A percentile compares a stretch with the other conserved stretches of the same genome.
phyloP scores from a whole-genome alignment of 2,329 filamentous ascomycete species.

The Colletotrichum endophyticum region DNA sequence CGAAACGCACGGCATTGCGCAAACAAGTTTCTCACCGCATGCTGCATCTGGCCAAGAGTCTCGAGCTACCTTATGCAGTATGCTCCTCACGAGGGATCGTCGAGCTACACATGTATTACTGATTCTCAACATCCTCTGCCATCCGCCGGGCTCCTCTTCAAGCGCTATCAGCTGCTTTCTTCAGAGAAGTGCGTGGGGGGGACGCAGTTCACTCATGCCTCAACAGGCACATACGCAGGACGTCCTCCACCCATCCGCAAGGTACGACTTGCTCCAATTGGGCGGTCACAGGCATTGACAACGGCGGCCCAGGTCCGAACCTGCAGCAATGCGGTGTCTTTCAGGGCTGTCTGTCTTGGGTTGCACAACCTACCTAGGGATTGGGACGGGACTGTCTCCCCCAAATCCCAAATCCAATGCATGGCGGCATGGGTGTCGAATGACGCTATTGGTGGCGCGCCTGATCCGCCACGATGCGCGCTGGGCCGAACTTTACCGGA shows the following conservation, averaged over 20 bases:
- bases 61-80: neutral
- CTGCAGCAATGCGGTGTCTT: neutral
- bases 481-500: constrained; percentile 18
- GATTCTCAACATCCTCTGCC: neutral
- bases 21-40: neutral
- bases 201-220: neutral
- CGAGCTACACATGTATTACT: neutral
- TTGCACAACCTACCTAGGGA: neutral
- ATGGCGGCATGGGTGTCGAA: neutral
- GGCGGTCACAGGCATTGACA: neutral
- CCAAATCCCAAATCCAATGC: neutral
- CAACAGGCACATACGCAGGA: neutral
- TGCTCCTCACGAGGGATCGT: neutral
- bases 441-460: constrained; percentile 5
- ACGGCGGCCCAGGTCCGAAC: neutral
- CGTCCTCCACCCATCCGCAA: neutral
- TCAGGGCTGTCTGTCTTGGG: neutral
- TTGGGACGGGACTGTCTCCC: neutral
- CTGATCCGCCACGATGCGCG: constrained; percentile 2
- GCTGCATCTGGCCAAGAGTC: neutral
- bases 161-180: neutral
- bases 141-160: neutral
- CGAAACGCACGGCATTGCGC: neutral
- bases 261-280: neutral
- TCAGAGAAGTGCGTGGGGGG: neutral